A percentile compares a stretch with the other conserved stretches of the same genome.
Evolutionary conservation across 331 rosid genomes (phyloP).

Genomic region (Phaseolus coccineus): DNA sequence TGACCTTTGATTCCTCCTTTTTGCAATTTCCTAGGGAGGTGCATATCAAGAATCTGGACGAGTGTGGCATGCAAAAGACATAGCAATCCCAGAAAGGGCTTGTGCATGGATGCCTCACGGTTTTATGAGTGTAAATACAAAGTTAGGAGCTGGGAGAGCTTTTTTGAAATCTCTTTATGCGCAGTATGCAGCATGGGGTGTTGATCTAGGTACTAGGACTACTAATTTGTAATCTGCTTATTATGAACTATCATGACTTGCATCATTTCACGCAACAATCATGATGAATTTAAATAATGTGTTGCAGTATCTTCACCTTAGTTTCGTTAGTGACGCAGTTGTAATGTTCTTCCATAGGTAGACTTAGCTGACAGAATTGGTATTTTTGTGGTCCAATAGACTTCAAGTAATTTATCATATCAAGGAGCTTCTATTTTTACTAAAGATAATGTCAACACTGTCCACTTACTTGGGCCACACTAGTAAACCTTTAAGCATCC

Average conservation of each 20-base stretch:
- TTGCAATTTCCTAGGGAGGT: conserved; percentile 57
- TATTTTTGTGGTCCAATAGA: background rate
- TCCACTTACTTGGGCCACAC: conserved; percentile 20
- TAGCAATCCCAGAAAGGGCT: conserved; percentile 68
- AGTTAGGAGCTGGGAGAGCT: conserved; percentile 85
- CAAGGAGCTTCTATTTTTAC: conserved; percentile 6
- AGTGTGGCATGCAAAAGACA: conserved; percentile 85
- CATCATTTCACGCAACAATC: conserved; percentile 32
- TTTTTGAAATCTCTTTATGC: conserved; percentile 83
- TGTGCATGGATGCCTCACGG: conserved; percentile 92
- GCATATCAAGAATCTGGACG: conserved; percentile 75
- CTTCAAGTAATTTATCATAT: background rate
- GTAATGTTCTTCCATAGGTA: background rate
- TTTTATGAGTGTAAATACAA: conserved; percentile 89
- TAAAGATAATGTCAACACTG: background rate
- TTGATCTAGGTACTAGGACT: conserved; percentile 71
- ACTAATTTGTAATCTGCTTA: conserved; percentile 28
- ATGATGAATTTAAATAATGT: conserved; percentile 6
- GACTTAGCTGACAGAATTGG: conserved; percentile 2
- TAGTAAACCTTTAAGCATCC: conserved; percentile 1
- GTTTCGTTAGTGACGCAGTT: background rate
- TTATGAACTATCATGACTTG: background rate
- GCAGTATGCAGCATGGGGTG: conserved; percentile 93
- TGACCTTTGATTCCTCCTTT: conserved; percentile 38
- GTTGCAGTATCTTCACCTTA: conserved; percentile 17